A percentile compares a stretch with the other conserved stretches of the same genome.
phyloP scores from a whole-genome alignment of 345 rosid genomes.

The Salix exigua region DNA sequence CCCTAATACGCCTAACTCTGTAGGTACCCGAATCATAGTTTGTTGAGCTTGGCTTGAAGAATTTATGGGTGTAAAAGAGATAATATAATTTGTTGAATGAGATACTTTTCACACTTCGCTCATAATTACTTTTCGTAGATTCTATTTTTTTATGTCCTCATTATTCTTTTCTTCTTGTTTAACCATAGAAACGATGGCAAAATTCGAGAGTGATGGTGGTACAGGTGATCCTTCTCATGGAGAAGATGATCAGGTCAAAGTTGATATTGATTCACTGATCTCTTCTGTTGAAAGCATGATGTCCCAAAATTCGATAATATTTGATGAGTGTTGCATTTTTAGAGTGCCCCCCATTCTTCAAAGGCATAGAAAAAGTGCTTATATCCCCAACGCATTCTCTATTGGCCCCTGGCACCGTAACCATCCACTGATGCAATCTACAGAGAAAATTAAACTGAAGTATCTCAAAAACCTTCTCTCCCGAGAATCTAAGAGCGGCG shows the following conservation, averaged over 20 bases:
- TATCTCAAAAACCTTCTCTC: conserved; percentile 20
- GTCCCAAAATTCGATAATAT: not conserved
- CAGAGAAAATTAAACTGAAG: conserved; percentile 20
- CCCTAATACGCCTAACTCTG: too few species aligned
- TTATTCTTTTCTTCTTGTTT: conserved; percentile 17
- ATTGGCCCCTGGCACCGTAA: conserved; percentile 28
- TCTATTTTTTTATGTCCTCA: not conserved
- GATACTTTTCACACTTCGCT: too few species aligned
- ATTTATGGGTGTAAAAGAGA: not conserved
- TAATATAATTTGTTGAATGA: not conserved
- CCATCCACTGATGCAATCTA: not conserved
- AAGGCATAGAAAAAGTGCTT: conserved; percentile 19
- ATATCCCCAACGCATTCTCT: conserved; percentile 24
- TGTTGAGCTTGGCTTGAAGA: not conserved
- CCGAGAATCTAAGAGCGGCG: not conserved
- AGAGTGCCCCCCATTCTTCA: conserved; percentile 14
- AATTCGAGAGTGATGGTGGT: too few species aligned
- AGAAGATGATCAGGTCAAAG: not conserved
- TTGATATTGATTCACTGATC: conserved; percentile 3
- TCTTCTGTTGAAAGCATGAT: conserved; percentile 10
- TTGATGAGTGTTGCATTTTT: conserved; percentile 21
- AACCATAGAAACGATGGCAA: not conserved
- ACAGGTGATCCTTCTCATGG: not conserved
- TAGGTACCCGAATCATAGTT: not conserved
- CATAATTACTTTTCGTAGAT: too few species aligned